Conservation (phyloP, 1,139 yeast genomes). For the Oligophagozyma castellii region DNA sequence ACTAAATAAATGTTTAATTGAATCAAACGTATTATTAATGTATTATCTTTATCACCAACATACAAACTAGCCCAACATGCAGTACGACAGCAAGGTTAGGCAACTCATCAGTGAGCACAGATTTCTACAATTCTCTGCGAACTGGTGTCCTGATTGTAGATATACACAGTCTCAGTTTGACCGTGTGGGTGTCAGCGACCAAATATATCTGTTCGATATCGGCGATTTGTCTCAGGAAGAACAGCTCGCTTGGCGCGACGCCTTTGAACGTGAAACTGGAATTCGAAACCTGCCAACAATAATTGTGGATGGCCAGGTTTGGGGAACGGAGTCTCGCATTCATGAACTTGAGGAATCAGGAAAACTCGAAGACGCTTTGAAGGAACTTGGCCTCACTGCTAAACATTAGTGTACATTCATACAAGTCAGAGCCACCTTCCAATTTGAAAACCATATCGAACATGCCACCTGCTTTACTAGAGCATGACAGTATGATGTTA, state of each 20-base stretch:
- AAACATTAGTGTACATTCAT: too few species aligned
- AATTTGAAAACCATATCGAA: too few species aligned
- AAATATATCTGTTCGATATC: slow-evolving; percentile 43
- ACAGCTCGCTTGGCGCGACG: slow-evolving; percentile 43
- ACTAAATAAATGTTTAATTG: slow-evolving; percentile 20
- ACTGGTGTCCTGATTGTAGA: slow-evolving; percentile 71
- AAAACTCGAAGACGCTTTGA: slow-evolving; percentile 31
- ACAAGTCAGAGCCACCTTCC: too few species aligned
- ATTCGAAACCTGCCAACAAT: slow-evolving; percentile 63
- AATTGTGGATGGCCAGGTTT: slow-evolving; percentile 46
- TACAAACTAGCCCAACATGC: too few species aligned
- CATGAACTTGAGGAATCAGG: slow-evolving; percentile 33
- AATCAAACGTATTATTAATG: too few species aligned
- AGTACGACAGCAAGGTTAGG: too few species aligned
- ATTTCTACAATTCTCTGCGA: slow-evolving; percentile 47
- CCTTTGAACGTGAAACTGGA: slow-evolving; percentile 47
- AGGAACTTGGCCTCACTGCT: slow-evolving; percentile 27
- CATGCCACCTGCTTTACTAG: too few species aligned
- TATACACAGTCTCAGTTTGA: slow-evolving; percentile 45
- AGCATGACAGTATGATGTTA: too few species aligned
- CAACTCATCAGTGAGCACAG: too few species aligned
- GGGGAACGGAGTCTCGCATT: slow-evolving; percentile 46
- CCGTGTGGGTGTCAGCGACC: slow-evolving; percentile 34
- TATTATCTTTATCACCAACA: too few species aligned
- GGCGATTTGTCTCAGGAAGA: slow-evolving; percentile 40